Base-by-base conservation (phyloP, 345 rosid genomes). In the Geranium rotundifolium region DNA sequence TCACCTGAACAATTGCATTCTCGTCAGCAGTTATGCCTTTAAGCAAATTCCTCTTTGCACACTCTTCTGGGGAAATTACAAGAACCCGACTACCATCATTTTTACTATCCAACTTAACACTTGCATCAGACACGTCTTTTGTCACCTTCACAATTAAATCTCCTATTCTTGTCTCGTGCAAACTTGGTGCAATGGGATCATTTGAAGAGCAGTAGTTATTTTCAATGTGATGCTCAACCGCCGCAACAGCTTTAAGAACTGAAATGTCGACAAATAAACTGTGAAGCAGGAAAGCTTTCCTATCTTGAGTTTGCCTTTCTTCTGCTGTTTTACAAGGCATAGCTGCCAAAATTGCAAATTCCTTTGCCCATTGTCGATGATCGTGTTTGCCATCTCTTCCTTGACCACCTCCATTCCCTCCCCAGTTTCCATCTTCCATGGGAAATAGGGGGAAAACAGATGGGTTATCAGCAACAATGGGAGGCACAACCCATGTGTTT, bases 21-120 rank as follows among this genome's bases (percentile, higher is more conserved):
- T 92, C 99, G 66, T 92, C 95, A 49, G 97, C 96, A 67, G 99
- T 92, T 70, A 92, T 71, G 75, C 97, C 99, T 79, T 90, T 92
- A 49, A 90, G 86, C 75, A 92, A 82, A 78, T 92, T 92, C 63
- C 90, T 79, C 62, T 62, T 78, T 31, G 88, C 74, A 60, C 83
- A 88, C 65, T 87, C 89, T 29, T 78, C 83, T 59, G 72, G 81
- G 61, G 99, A 77, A 65, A 76, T 69, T 56, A 81, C 83, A 56
- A 89, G 82, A 46, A 87, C 86, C 72, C 17, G 79, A 73, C 74
- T 70, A 65, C 89, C 89, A 61, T 89, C 90, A 65, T 79, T 77
- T 79, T 92, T 86, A 52, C 85, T 66, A 57, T 74, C 85, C 71
- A 83, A 65, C 77, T 90, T 92, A 57, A 69, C 58, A 75, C 87